Evolutionary conservation across 306 rosid genomes (phyloP).

Genomic region (Pterocarpus macrocarpus): DNA sequence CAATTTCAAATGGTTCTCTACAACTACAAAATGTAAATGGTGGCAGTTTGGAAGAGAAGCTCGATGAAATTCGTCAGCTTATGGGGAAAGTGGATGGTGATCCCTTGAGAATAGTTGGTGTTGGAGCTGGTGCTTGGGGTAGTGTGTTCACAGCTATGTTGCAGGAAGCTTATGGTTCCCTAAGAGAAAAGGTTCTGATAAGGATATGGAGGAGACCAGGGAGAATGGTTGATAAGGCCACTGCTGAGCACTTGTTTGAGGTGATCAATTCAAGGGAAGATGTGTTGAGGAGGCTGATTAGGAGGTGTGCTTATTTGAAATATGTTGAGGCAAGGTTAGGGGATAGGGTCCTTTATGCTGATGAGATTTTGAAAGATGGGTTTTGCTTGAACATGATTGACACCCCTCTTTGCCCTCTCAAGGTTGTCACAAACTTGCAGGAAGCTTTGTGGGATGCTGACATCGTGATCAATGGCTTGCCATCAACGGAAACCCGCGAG

Average conservation of each 20-base stretch:
- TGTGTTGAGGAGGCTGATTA: constrained; percentile 86
- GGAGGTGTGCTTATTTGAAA: constrained; percentile 93
- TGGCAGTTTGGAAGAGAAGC: constrained; percentile 70
- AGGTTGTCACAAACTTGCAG: constrained; percentile 94
- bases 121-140: constrained; percentile 99
- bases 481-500: constrained; percentile 81
- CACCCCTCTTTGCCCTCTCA: constrained; percentile 91
- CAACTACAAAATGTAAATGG: constrained; percentile 57
- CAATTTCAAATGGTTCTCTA: constrained; percentile 59
- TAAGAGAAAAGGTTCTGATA: constrained; percentile 75
- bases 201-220: constrained; percentile 95
- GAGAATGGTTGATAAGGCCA: constrained; percentile 78
- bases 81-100: constrained; percentile 85
- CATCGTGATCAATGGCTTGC: constrained; percentile 87
- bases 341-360: constrained; percentile 80
- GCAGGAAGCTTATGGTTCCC: constrained; percentile 81
- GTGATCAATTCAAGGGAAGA: constrained; percentile 95
- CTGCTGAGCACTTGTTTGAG: constrained; percentile 87
- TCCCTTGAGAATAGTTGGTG: constrained; percentile 89
- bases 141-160: constrained; percentile 91
- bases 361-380: constrained; percentile 95
- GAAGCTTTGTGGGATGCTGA: constrained; percentile 99
- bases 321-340: constrained; percentile 94
- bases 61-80: constrained; percentile 76
- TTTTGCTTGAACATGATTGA: constrained; percentile 95